These are phyloP conservation scores for Sequoiadendron giganteum DNA, from an alignment of 75 land plant species.

Conservation along the genomic window DNA sequence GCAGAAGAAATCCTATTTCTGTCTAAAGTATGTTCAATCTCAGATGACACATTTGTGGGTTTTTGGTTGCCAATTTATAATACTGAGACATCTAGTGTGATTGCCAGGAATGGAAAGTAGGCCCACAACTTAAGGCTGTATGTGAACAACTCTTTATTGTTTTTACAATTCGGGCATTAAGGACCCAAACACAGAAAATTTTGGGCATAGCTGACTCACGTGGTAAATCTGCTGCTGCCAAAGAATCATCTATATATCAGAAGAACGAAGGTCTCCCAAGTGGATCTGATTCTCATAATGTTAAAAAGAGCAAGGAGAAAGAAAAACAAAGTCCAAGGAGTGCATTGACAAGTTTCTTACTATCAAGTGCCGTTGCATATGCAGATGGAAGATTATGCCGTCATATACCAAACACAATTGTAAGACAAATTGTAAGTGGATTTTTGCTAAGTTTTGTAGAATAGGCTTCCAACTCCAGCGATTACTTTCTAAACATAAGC, in stretches of 20 bases:
- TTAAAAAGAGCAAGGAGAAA: constrained; percentile 17
- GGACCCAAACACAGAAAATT: constrained; percentile 41
- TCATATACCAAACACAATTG: constrained; percentile 74
- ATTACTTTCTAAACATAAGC: not conserved
- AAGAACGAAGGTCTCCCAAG: constrained; percentile 21
- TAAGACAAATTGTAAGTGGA: constrained; percentile 87
- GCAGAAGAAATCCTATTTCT: not conserved
- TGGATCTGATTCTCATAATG: not conserved
- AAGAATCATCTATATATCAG: not conserved
- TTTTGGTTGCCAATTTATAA: not conserved
- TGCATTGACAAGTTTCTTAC: constrained; percentile 60
- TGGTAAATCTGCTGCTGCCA: constrained; percentile 3
- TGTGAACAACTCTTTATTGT: constrained; percentile 91
- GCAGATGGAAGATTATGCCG: constrained; percentile 88
- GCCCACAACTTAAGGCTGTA: constrained; percentile 71
- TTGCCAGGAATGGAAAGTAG: constrained; percentile 73
- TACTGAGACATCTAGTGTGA: not conserved
- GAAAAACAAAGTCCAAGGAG: constrained; percentile 31
- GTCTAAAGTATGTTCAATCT: not conserved
- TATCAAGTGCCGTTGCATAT: constrained; percentile 84
- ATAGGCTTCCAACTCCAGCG: constrained; percentile 7
- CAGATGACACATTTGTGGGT: not conserved
- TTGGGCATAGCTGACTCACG: constrained; percentile 11
- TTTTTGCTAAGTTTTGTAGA: constrained; percentile 88
- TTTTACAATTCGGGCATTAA: constrained; percentile 69